phyloP scores from a whole-genome alignment of 306 rosid species.

The Herpetospermum pedunculosum region DNA sequence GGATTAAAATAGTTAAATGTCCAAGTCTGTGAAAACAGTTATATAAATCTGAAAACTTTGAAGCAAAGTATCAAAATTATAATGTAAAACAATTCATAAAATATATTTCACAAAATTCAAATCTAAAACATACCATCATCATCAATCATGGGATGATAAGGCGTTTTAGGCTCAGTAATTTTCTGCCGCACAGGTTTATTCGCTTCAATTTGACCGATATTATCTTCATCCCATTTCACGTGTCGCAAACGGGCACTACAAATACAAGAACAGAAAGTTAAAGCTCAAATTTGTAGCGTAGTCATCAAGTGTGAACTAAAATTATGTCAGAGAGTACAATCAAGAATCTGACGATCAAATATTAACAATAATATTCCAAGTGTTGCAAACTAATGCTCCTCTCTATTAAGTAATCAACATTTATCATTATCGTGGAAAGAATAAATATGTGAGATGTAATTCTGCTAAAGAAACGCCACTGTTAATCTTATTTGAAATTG shows the following conservation, averaged over 20 bases:
- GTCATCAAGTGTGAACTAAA: not conserved
- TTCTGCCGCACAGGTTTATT: slow-evolving; percentile 97
- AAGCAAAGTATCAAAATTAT: not conserved
- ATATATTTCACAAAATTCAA: not conserved
- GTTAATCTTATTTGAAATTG: not conserved
- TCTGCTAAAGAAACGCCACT: not conserved
- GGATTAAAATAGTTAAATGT: too few species aligned
- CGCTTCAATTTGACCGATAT: slow-evolving; percentile 88
- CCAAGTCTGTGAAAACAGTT: too few species aligned
- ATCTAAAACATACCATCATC: slow-evolving; percentile 52
- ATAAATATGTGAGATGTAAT: not conserved
- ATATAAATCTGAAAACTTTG: too few species aligned
- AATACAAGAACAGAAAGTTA: not conserved
- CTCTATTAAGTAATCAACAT: not conserved
- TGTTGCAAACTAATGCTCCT: not conserved
- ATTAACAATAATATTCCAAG: not conserved
- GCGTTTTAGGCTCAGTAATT: slow-evolving; percentile 97
- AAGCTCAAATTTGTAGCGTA: not conserved
- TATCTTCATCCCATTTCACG: slow-evolving; percentile 87
- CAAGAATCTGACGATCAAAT: not conserved
- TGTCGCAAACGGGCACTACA: slow-evolving; percentile 33
- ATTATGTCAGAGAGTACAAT: not conserved
- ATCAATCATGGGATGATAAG: slow-evolving; percentile 88
- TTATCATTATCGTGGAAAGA: not conserved
- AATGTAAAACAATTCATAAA: too few species aligned